Evolutionary conservation across 805 yeast species (phyloP), one percentile per base, ranked within the genome.

Genomic region (Ogataea populi-albae): DNA sequence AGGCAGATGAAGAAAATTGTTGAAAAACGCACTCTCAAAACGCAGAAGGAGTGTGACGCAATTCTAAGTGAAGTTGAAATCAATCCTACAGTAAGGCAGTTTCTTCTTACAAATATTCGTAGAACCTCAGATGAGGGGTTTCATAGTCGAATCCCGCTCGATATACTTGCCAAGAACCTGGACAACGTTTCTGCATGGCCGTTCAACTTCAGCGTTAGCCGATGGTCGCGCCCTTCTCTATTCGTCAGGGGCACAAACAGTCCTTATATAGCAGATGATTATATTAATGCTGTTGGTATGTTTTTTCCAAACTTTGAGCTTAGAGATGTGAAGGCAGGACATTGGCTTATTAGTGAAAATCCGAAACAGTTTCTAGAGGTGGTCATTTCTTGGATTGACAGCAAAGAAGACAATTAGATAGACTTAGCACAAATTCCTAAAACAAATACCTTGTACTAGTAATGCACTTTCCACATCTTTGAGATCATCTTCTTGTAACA

Each of bases 321-420:
- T 10, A 67, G 74, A 29, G 95, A 84, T 52, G 65, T 93, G 17
- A 81, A 86, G 14, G 76, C 89, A 0, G 96, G 96, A 2, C 98
- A 91, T 59, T 91, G 97, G 96, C 75, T 89, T 11, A 86, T 86
- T 46, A 77, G 86, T 26, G 97, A 91, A 54, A 81, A 82, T 47
- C 96, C 98, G 1, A 49, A 65, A 6, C 94, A 81, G 52, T 87
- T 91, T 45, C 65, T 86, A 17, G 75, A 69, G 3, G 61, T 64
- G 5, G 76, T 85, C 11, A 69, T 67, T 19, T 82, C 81, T 19
- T 89, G 79, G 62, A 68, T 86, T 5, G 77, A 75, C 38, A 55
- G 45, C 11, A 43, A 48, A 21, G 64, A 59, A 35, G 64, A 57
- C 17, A 14, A 23, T 14, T 29, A n/a, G n/a, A n/a, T n/a, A n/a